phyloP scores from a whole-genome alignment of 805 yeast species.

The Ogataea methanolica region DNA sequence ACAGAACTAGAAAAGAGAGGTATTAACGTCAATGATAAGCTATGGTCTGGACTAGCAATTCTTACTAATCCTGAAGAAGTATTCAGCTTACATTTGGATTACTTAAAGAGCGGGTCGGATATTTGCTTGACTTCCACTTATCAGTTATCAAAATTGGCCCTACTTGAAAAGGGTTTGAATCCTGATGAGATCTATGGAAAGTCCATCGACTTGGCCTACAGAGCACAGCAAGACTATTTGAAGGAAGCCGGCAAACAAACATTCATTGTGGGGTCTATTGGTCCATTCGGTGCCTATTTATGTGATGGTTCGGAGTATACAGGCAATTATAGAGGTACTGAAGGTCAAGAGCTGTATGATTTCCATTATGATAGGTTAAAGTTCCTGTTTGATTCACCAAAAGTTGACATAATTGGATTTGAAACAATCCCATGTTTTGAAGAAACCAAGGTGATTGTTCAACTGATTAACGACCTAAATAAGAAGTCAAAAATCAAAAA shows the following conservation, averaged over 20 bases:
- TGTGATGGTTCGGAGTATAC: conserved; percentile 70
- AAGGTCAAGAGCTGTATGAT: conserved; percentile 34
- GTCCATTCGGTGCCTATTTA: conserved; percentile 72
- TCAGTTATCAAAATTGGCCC: conserved; percentile 47
- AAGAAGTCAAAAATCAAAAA: conserved; percentile 6
- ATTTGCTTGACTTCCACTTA: conserved; percentile 54
- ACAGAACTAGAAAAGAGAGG: conserved; percentile 53
- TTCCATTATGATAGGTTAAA: conserved; percentile 49
- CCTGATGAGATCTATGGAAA: conserved; percentile 17
- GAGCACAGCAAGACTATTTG: conserved; percentile 16
- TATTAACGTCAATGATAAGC: conserved; percentile 37
- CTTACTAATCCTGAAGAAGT: conserved; percentile 40
- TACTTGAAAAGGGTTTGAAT: conserved; percentile 24
- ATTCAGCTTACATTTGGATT: conserved; percentile 44
- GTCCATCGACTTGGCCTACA: conserved; percentile 22
- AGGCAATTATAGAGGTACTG: conserved; percentile 52
- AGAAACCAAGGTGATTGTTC: conserved; percentile 50
- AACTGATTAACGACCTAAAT: conserved; percentile 31
- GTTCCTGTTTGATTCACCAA: conserved; percentile 33
- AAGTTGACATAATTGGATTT: conserved; percentile 54
- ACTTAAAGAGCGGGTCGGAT: conserved; percentile 51
- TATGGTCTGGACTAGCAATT: conserved; percentile 62
- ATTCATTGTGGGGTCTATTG: conserved; percentile 58
- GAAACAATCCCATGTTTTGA: conserved; percentile 67
- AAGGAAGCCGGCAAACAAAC: conserved; percentile 8